Evolutionary conservation across 257 asterid species (phyloP).

Genomic region (Jacaranda mimosifolia): DNA sequence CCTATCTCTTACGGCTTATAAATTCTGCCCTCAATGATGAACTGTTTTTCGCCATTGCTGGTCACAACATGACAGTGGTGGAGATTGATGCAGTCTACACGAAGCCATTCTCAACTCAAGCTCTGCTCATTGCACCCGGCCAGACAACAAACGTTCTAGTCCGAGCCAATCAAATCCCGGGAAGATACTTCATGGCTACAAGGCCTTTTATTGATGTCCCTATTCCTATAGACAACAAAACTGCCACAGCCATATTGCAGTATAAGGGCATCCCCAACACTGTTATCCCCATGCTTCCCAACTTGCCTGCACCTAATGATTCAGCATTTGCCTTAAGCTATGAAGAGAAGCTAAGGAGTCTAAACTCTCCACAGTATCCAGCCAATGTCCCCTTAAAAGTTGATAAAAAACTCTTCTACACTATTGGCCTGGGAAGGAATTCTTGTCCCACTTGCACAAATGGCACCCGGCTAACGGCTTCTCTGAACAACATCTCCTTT

Average conservation of each 20-base stretch:
- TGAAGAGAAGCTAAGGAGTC: conserved; percentile 44
- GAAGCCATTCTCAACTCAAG: conserved; percentile 52
- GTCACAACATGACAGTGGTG: conserved; percentile 57
- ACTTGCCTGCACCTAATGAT: conserved; percentile 52
- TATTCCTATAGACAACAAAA: conserved; percentile 51
- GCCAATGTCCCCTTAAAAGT: conserved; percentile 56
- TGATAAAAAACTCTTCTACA: conserved; percentile 49
- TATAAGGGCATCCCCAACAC: conserved; percentile 53
- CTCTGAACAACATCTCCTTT: conserved; percentile 60
- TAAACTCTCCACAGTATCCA: conserved; percentile 52
- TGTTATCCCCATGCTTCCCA: conserved; percentile 42
- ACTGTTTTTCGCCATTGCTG: conserved; percentile 55
- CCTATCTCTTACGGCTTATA: conserved; percentile 54
- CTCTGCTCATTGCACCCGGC: conserved; percentile 59
- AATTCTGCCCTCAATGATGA: conserved; percentile 61
- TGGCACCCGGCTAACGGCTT: conserved; percentile 54
- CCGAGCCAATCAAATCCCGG: conserved; percentile 51
- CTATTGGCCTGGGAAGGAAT: conserved; percentile 55
- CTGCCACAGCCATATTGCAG: conserved; percentile 57
- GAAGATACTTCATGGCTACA: conserved; percentile 60
- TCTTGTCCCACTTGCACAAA: conserved; percentile 52
- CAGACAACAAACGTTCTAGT: conserved; percentile 59
- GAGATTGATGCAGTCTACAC: conserved; percentile 66
- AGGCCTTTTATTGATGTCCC: conserved; percentile 58
- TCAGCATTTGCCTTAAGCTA: conserved; percentile 43